Evolutionary conservation across 164 flowering plant genomes (phyloP).

Genomic region (Berberis vulgaris): DNA sequence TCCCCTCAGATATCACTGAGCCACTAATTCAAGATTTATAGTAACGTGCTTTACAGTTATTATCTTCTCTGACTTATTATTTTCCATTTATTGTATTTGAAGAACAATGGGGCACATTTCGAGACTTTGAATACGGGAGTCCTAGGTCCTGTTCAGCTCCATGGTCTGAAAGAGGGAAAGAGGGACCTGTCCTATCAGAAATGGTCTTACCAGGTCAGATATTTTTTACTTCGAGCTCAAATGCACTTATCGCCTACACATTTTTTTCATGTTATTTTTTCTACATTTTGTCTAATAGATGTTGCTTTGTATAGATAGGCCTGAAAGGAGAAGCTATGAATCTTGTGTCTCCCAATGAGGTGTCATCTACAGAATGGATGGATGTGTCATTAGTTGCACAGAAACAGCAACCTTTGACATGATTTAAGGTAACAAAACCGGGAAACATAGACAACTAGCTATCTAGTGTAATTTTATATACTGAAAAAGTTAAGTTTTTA

Average conservation of each 20-base stretch:
- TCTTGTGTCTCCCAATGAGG: constrained; percentile 39
- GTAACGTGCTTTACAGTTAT: background rate
- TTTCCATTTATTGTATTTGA: constrained; percentile 9
- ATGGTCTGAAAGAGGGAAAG: constrained; percentile 60
- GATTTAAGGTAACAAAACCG: constrained; percentile 66
- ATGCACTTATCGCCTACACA: background rate
- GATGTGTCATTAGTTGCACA: constrained; percentile 34
- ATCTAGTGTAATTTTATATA: background rate
- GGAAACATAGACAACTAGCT: background rate
- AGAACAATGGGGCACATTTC: constrained; percentile 80
- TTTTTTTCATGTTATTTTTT: background rate
- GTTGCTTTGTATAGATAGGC: constrained; percentile 49
- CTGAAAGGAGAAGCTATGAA: constrained; percentile 81
- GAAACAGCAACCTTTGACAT: constrained; percentile 55
- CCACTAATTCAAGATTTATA: background rate
- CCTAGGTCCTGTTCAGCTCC: constrained; percentile 62
- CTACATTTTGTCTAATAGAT: background rate
- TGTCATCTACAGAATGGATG: constrained; percentile 69
- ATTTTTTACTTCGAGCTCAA: background rate
- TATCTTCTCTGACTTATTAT: background rate
- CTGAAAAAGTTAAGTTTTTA: background rate
- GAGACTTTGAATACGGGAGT: constrained; percentile 82
- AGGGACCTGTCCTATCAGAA: constrained; percentile 73
- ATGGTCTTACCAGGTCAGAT: constrained; percentile 89
- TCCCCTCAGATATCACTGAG: background rate